A percentile compares a stretch with the other conserved stretches of the same genome.
Conservation (phyloP, 208 protist genomes). For the Strigomonas culicis region DNA sequence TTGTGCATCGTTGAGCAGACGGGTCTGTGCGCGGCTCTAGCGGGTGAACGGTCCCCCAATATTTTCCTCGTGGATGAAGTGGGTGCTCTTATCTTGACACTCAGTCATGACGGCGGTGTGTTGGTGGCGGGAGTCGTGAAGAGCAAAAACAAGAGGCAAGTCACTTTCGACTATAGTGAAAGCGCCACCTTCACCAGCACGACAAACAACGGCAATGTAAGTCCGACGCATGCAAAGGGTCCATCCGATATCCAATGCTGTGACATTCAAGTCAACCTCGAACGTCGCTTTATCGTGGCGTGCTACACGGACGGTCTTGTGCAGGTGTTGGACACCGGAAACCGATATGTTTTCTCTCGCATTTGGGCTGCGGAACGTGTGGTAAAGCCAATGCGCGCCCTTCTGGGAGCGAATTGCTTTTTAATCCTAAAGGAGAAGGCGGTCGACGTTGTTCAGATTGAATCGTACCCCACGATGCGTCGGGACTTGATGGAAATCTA, state of each 20-base stretch:
- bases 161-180: neutral
- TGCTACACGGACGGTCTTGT: constrained; percentile 68
- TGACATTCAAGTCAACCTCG: constrained; percentile 13
- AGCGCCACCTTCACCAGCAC: no score
- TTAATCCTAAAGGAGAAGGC: neutral
- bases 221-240: neutral
- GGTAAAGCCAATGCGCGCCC: neutral
- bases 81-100: neutral
- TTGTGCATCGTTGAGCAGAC: neutral
- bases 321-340: constrained; percentile 73
- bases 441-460: neutral
- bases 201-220: neutral
- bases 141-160: neutral
- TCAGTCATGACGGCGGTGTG: constrained; percentile 8
- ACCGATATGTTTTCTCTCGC: constrained; percentile 56
- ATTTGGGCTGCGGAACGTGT: constrained; percentile 17
- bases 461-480: neutral
- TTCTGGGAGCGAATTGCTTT: neutral
- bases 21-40: neutral
- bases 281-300: constrained; percentile 30
- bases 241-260: constrained; percentile 1
- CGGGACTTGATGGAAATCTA: neutral
- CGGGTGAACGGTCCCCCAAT: neutral
- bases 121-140: neutral
- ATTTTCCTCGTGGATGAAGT: neutral